Evolutionary conservation across 1,284 basidiomycete genomes (phyloP).

Genomic region (Sphagnurus paluster): DNA sequence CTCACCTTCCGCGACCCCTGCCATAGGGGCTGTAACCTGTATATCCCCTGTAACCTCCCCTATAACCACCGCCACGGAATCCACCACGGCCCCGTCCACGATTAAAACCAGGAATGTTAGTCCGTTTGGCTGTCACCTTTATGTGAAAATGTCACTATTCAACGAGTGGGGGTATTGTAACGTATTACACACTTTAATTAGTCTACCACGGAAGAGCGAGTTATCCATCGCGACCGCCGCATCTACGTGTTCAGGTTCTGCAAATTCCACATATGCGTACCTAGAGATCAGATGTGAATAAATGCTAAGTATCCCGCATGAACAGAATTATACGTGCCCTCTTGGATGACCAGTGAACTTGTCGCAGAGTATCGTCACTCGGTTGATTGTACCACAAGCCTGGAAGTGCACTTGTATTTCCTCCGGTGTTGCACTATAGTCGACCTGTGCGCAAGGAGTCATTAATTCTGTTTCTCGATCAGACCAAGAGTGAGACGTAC

Average conservation of each 20-base stretch:
- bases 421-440: conserved; percentile 97
- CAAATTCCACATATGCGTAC: conserved; percentile 98
- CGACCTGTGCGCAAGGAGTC: conserved; percentile 64
- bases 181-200: conserved; percentile 73
- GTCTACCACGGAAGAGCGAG: conserved; percentile 88
- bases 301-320: not conserved
- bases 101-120: conserved; percentile 89
- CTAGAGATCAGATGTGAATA: conserved; percentile 40
- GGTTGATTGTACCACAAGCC: conserved; percentile 96
- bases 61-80: conserved; percentile 64
- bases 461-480: conserved; percentile 6
- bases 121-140: conserved; percentile 90
- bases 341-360: conserved; percentile 99
- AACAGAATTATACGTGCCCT: conserved; percentile 65
- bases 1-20: conserved; percentile 75
- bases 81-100: conserved; percentile 74
- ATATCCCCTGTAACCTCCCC: conserved; percentile 69
- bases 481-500: conserved; percentile 51
- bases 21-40: conserved; percentile 74
- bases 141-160: not conserved
- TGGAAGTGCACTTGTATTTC: conserved; percentile 99
- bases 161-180: too few relatives aligned
- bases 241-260: conserved; percentile 91
- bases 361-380: conserved; percentile 99
- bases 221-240: conserved; percentile 96